Base-by-base conservation (phyloP, 2,329 filamentous ascomycete species). In the Mycosphaerella sp. region DNA sequence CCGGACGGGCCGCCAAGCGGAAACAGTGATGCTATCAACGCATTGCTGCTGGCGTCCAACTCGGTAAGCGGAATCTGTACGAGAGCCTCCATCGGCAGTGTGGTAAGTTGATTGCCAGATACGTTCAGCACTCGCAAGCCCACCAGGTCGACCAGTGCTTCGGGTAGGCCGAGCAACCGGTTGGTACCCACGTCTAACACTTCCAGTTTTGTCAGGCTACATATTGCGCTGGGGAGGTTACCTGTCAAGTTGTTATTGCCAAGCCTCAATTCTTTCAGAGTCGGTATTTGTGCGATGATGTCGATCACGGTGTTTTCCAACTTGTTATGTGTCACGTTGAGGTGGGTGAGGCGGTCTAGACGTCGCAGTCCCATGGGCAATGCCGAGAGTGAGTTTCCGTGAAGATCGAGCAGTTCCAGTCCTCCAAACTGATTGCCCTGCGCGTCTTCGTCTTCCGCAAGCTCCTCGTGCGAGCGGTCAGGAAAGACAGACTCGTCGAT, bases 161-260 rank as follows among this genome's bases (percentile, higher is more conserved):
- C 72, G 0, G 90, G 88, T 12, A 98, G 74, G 1, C 78, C 76
- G 6, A 84, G 82, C 17, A 98, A 77, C 57, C 83, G 81, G 71
- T 98, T 98, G 11, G 81, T 80, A 59, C 89, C 87, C 7, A 97
- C 66, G 59, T 97, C 91, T 7, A 97, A 75, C 14, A 84, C 79
- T 68, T 96, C 90, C 0, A 98, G 76, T 48, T 84, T 82, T 36
- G 70, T 73, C 12, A 97, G 75, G 5, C 77, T 77, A 21, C 79
- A 75, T 32, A 95, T 76, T n/a, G 75, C 77, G 0, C 80, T 66
- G 43, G 85, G 79, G 2, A 96, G 72, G 1, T 80, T 75, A 0
- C 88, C 89, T 45, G 81, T 80, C 5, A 95, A 73, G 12, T 81
- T 75, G 64, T 95, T 95, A 53, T 87, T 84, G 8, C 85, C 86